These are phyloP conservation scores for Diaporthe longicolla DNA, from an alignment of 2,329 filamentous ascomycete species.

Conservation along the genomic window DNA sequence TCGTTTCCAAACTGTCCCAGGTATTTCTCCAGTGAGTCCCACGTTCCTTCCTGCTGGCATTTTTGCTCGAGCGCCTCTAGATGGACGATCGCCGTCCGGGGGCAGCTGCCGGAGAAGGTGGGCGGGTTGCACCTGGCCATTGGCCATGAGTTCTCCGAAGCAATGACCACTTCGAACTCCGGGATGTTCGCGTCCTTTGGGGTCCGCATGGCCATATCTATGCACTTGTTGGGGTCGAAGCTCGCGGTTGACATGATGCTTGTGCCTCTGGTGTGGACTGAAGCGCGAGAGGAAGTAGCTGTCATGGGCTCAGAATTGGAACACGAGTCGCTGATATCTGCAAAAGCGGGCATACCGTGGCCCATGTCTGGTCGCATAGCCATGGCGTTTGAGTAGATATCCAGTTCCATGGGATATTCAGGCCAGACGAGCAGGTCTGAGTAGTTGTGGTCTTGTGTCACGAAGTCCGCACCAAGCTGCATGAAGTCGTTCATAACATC, in stretches of 20 bases:
- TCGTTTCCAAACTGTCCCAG: constrained; percentile 56
- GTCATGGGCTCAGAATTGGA: constrained; percentile 59
- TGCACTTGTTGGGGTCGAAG: constrained; percentile 53
- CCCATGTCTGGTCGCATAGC: constrained; percentile 53
- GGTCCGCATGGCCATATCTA: constrained; percentile 49
- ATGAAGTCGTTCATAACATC: constrained; percentile 60
- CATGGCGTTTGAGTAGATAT: constrained; percentile 55
- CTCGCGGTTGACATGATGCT: constrained; percentile 61
- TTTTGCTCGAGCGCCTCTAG: constrained; percentile 65
- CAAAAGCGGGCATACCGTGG: constrained; percentile 52
- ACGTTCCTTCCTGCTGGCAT: constrained; percentile 62
- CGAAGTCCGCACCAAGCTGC: constrained; percentile 54
- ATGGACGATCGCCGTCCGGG: constrained; percentile 65
- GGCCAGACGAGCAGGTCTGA: constrained; percentile 61
- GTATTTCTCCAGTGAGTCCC: constrained; percentile 60
- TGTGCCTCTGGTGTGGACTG: constrained; percentile 62
- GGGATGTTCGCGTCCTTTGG: constrained; percentile 53
- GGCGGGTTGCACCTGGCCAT: constrained; percentile 65
- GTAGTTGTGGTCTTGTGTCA: constrained; percentile 55
- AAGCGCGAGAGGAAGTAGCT: constrained; percentile 57
- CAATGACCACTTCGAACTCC: constrained; percentile 63
- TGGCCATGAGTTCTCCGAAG: constrained; percentile 65
- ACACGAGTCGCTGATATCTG: constrained; percentile 58
- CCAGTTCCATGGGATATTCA: constrained; percentile 60
- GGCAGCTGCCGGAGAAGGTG: constrained; percentile 60